Conservation (phyloP, 148 eudicot genomes). For the Talinum fruticosum region DNA sequence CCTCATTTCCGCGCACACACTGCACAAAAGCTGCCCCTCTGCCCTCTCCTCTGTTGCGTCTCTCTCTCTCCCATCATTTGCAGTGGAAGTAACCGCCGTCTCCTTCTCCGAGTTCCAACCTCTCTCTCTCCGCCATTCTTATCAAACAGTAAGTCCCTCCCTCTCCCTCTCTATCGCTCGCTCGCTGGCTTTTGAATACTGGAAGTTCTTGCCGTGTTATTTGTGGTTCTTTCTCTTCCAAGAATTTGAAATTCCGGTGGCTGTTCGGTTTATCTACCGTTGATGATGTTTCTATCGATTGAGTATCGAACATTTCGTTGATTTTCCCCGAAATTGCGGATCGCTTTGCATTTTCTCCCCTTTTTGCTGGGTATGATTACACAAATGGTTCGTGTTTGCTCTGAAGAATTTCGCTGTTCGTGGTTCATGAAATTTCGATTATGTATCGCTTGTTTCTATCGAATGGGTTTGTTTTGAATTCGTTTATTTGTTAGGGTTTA, state of each 20-base stretch:
- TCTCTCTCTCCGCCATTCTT: not conserved
- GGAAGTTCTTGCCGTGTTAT: constrained; percentile 1
- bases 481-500: constrained; percentile 6
- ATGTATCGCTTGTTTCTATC: not conserved
- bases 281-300: not conserved
- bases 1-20: not conserved
- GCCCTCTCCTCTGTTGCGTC: not conserved
- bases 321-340: not conserved
- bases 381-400: not conserved
- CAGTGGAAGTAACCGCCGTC: constrained; percentile 8
- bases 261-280: not conserved
- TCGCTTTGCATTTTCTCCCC: not conserved
- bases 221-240: not conserved
- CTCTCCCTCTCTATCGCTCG: not conserved
- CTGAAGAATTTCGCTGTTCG: not conserved
- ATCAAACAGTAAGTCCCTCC: not conserved
- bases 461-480: not conserved
- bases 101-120: not conserved
- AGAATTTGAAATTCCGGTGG: too few species aligned
- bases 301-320: not conserved
- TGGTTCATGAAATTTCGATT: not conserved
- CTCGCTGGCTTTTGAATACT: not conserved
- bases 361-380: too few species aligned
- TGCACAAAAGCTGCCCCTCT: not conserved
- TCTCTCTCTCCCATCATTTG: constrained; percentile 1